A percentile compares a stretch with the other conserved stretches of the same genome.
These are phyloP conservation scores for Eutrema heterophyllum DNA, from an alignment of 345 rosid species.

Conservation along the genomic window DNA sequence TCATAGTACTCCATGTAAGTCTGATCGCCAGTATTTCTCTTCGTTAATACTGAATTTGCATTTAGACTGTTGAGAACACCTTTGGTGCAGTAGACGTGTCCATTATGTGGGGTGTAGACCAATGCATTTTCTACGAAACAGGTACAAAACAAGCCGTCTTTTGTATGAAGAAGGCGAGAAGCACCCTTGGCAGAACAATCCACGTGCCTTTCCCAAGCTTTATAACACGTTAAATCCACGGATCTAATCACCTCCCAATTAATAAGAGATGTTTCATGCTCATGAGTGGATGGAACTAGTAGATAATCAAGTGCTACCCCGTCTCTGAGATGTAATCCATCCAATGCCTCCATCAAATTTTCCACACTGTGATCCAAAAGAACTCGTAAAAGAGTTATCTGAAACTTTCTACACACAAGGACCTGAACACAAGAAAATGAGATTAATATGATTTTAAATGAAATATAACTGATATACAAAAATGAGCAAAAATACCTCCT, in stretches of 20 bases:
- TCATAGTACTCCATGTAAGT: constrained; percentile 57
- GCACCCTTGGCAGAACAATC: constrained; percentile 27
- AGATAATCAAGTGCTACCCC: constrained; percentile 52
- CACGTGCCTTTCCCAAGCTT: constrained; percentile 24
- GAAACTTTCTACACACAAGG: constrained; percentile 59
- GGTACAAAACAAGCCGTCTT: constrained; percentile 44
- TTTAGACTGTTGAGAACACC: constrained; percentile 44
- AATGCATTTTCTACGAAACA: constrained; percentile 55
- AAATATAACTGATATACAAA: background rate
- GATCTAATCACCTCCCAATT: constrained; percentile 59
- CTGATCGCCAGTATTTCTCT: constrained; percentile 35
- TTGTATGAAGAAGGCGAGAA: constrained; percentile 40
- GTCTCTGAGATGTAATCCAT: constrained; percentile 24
- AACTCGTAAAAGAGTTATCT: constrained; percentile 50
- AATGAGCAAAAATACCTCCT: constrained; percentile 35
- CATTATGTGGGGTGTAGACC: constrained; percentile 77
- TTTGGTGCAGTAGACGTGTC: constrained; percentile 46
- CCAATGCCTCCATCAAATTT: constrained; percentile 36
- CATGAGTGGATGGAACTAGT: constrained; percentile 47
- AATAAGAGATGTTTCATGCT: constrained; percentile 21
- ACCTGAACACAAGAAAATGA: constrained; percentile 40
- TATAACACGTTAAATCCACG: constrained; percentile 24
- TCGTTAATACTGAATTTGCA: constrained; percentile 45
- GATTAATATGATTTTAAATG: background rate
- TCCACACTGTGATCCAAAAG: constrained; percentile 43